Base-by-base conservation (phyloP, 2,329 filamentous ascomycete genomes). In the Coniochaeta pulveracea region DNA sequence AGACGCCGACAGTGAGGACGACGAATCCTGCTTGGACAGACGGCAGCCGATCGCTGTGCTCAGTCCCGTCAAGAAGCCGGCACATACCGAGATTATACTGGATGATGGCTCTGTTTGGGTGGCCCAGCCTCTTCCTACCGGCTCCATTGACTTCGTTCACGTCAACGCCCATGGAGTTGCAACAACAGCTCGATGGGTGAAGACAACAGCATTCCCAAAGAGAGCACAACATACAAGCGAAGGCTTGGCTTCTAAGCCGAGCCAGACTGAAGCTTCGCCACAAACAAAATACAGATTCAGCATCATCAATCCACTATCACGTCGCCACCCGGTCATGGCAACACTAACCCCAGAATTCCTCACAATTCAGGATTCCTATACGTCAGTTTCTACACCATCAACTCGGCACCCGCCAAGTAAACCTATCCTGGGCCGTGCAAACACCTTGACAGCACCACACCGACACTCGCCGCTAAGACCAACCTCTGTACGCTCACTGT, bases 311-410 rank as follows among this genome's bases (percentile, higher is more conserved):
- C 72, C 80, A 0, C 68, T 69, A 29, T 72, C 70, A 7, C 66
- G 80, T 21, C 72, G 78, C 10, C 83, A 89, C 48, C 82, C 84
- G 4, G 72, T 88, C 46, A 69, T 88, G 56, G 83, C 80, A 1
- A 73, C 68, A 3, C 62, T 89, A 27, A 77, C 71, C 4, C 66
- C 66, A 10, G 63, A 65, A 4, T 71, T 66, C 10, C 68, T 89
- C 19, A 76, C 84, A 32, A 70, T 89, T 30, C 71, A 76, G 38
- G 77, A 88, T 42, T 65, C 63, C 3, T 88, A 85, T 50, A 71
- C 63, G 4, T 66, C 69, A 1, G 58, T 76, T 18, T 66, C 69
- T 1, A 51, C 62, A 6, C 66, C 68, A 0, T 57, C 60, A 19
- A 56, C 58, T n/a, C 60, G 57, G 23, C 61, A 63, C 38, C 66